Percentiles rank a stretch among this genome's conserved stretches.
Evolutionary conservation across 179 eudicot genomes (phyloP).

Genomic region (Beta corolliflora): DNA sequence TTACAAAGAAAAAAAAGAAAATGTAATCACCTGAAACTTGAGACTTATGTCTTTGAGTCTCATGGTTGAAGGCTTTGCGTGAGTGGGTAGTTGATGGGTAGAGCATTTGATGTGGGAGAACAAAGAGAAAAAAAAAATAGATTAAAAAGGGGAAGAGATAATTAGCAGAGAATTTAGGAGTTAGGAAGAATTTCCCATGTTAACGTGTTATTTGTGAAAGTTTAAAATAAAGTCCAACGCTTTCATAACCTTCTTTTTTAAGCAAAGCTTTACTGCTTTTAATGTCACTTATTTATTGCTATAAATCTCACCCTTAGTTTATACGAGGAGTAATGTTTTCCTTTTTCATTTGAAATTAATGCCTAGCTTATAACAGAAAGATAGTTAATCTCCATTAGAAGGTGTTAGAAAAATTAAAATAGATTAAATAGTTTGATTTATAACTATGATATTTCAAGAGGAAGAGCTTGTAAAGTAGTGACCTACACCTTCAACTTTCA

Average conservation of each 20-base stretch:
- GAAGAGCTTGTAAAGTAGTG: too few species aligned
- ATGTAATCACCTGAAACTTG: conserved; percentile 46
- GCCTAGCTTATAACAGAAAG: not conserved
- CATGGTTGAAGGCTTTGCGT: conserved; percentile 27
- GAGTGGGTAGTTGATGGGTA: not conserved
- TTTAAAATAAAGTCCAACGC: conserved; percentile 24
- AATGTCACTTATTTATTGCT: conserved; percentile 6
- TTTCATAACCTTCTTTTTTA: conserved; percentile 24
- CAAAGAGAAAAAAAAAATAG: not conserved
- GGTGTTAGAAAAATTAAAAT: too few species aligned
- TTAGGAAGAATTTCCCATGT: conserved; percentile 10
- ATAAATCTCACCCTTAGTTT: not conserved
- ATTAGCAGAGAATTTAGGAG: conserved; percentile 6
- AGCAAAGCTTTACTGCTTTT: conserved; percentile 28
- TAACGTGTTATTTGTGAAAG: conserved; percentile 24
- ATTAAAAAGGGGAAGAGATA: not conserved
- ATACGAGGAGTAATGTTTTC: not conserved
- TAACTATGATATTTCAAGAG: too few species aligned
- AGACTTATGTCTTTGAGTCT: conserved; percentile 37
- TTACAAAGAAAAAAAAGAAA: not conserved
- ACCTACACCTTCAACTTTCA: too few species aligned
- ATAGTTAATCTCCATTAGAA: too few species aligned
- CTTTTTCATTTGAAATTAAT: not conserved
- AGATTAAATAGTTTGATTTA: too few species aligned
- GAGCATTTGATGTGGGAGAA: not conserved